Conservation (phyloP, 805 yeast genomes). For the Ogataea dorogensis region DNA sequence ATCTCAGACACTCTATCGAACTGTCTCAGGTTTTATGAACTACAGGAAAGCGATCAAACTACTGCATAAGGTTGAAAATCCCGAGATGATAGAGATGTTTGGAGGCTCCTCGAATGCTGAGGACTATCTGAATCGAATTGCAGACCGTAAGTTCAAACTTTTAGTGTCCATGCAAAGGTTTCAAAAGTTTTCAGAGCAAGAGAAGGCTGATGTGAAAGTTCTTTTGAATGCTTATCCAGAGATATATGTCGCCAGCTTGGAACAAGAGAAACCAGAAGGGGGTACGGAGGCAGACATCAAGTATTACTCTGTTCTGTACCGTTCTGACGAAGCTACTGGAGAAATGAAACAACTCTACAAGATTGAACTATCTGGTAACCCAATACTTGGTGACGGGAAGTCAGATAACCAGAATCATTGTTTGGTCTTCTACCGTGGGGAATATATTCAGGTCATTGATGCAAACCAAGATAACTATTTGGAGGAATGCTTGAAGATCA, state of each 20-base stretch:
- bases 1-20: conserved; percentile 79
- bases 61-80: conserved; percentile 64
- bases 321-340: conserved; percentile 51
- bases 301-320: conserved; percentile 68
- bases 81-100: conserved; percentile 44
- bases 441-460: conserved; percentile 90
- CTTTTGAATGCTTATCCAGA: conserved; percentile 74
- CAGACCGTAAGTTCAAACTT: conserved; percentile 75
- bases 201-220: conserved; percentile 63
- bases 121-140: conserved; percentile 69
- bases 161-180: conserved; percentile 87
- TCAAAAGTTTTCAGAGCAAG: conserved; percentile 61
- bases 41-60: conserved; percentile 71
- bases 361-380: conserved; percentile 85
- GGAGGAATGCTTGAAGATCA: conserved; percentile 89
- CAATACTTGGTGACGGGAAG: conserved; percentile 94
- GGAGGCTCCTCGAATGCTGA: conserved; percentile 46
- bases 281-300: conserved; percentile 34
- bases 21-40: conserved; percentile 81
- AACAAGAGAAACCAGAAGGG: conserved; percentile 43
- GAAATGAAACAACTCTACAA: conserved; percentile 51
- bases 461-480: conserved; percentile 95
- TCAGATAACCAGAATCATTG: conserved; percentile 94
- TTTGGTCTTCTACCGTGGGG: conserved; percentile 85
- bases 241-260: conserved; percentile 53